Base-by-base conservation (phyloP, 2,329 filamentous ascomycete species). In the Nigrospora oryzae region DNA sequence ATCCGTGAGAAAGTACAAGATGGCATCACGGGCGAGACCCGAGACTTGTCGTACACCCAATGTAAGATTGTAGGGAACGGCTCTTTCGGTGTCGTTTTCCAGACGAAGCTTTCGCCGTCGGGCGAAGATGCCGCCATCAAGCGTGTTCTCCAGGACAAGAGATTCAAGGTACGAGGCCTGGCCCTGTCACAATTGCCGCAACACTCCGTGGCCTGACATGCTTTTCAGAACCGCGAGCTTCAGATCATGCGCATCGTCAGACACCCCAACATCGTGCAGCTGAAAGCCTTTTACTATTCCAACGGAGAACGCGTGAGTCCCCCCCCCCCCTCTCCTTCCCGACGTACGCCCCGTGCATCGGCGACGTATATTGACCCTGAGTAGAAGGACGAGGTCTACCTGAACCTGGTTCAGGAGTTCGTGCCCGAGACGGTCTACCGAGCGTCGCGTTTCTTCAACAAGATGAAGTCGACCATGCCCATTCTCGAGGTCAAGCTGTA, bases 31-130 rank as follows among this genome's bases (percentile, higher is more conserved):
- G 93, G 93, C 59, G 93, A 98, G 67, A 95, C 89, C 59, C 85
- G 88, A 67, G 93, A 98, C 61, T 82, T 98, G 70, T 89, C 95
- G 66, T 98, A 98, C 69, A 97, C 93, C 46, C 93, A 97, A 66
- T 97, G 91, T 76, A 98, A 98, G 74, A 97, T 98, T 60, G 93
- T 98, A 40, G 93, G 93, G 65, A 98, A 98, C 71, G 93, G 93
- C 56, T 97, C 91, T 33, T 98, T 98, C 58, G 93, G 93, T 53
- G 91, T 98, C 42, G 93, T 98, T 53, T 98, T 98, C 68, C 93
- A 98, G 73, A 98, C 93, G 46, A 97, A 97, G 74, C 79, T 98
- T 59, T 91, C 91, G 49, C 93, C 93, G n/a, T 93, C 87, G 52
- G 91, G 91, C 52, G 93, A 98, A 68, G 93, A 98, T 71, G 93